A percentile compares a stretch with the other conserved stretches of the same genome.
These are phyloP conservation scores for Blastobotrys proliferans DNA, from an alignment of 1,139 yeast species.

Conservation along the genomic window DNA sequence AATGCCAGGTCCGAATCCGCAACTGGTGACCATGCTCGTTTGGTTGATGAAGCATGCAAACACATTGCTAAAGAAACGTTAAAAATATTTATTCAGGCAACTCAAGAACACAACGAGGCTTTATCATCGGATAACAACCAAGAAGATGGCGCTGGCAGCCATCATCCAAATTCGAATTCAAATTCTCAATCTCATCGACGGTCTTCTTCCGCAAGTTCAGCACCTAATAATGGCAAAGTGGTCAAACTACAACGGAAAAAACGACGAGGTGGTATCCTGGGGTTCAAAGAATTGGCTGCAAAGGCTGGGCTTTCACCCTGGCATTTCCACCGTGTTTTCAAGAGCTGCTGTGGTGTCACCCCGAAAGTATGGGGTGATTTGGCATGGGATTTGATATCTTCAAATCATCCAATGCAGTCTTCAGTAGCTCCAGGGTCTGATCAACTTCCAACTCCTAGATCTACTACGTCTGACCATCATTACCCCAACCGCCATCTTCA, in stretches of 20 bases:
- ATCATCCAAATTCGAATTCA: neutral
- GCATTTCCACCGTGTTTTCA: conserved; percentile 90
- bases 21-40: conserved; percentile 54
- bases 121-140: no score
- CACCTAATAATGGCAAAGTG: conserved; percentile 18
- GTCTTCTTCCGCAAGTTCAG: neutral
- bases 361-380: conserved; percentile 88
- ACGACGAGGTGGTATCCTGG: conserved; percentile 83
- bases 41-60: conserved; percentile 77
- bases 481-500: neutral
- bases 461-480: no score
- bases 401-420: conserved; percentile 22
- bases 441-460: no score
- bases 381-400: conserved; percentile 65
- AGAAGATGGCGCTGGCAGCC: neutral
- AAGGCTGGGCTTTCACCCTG: conserved; percentile 84
- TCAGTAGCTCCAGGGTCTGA: conserved; percentile 16
- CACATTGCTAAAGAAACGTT: conserved; percentile 82
- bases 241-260: conserved; percentile 42
- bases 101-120: conserved; percentile 9
- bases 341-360: conserved; percentile 78
- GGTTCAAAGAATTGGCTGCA: conserved; percentile 83
- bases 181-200: no score
- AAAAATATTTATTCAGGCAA: no score
- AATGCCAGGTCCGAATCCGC: conserved; percentile 2